Base-by-base conservation (phyloP, 2,329 filamentous ascomycete genomes). In the Cladophialophora psammophila region DNA sequence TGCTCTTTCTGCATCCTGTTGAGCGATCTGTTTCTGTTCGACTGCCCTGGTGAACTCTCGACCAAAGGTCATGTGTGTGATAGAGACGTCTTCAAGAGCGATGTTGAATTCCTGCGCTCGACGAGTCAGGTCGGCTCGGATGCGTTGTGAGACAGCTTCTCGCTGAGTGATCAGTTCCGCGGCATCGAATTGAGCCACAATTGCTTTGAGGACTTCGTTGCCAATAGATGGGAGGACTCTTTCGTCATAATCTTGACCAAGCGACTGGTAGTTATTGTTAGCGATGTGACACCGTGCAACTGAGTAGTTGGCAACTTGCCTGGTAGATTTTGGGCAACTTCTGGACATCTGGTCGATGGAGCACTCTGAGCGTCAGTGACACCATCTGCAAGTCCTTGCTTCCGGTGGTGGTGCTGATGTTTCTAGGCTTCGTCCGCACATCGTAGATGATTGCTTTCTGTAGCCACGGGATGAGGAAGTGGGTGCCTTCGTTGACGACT, bases 301-400 rank as follows among this genome's bases (percentile, higher is more conserved):
- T n/a, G 50, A 5, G 32, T 59, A 42, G 15, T 36, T 10, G n/a
- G 12, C 48, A 63, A 75, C 85, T 71, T 82, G 97, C 94, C 88
- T 98, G 95, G 86, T 99, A 99, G 77, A 99, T 99, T 84, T 94
- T 96, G 68, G 95, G 96, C 77, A 99, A 84, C 75, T 90, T 88
- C 85, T 92, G 89, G 75, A 99, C 94, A 65, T 97, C 94, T 5
- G 96, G 95, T 74, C 96, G 87, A 83, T 98, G 94, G 80, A 99
- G 82, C 72, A 99, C 95, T 81, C 95, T 88, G 78, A 99, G 86
- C 62, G 95, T 99, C 86, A 99, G 87, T 86, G 93, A 97, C 77
- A 99, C 95, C 95, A 99, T 99, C 85, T 99, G 95, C 86, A 99
- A 82, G 83, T 99, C 95, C 88, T 99, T 99, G 87, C 91, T 94